These are phyloP conservation scores for Bryoglossum gracile DNA, from an alignment of 495 filamentous ascomycete species.

Conservation along the genomic window DNA sequence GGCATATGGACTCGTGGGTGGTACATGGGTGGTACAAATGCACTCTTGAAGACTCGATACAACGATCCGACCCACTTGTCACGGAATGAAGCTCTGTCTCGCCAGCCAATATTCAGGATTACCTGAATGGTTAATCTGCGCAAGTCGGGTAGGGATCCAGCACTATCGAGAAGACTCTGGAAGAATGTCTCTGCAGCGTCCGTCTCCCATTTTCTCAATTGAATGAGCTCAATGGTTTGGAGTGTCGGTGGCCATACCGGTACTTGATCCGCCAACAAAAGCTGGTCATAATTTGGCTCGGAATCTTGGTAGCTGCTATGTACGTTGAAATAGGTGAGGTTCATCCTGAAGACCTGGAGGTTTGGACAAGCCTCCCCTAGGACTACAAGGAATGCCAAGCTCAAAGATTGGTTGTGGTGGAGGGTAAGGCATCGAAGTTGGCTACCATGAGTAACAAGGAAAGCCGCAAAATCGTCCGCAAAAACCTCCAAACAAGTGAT, in stretches of 20 bases:
- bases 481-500: slow-evolving; percentile 66
- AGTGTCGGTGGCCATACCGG: slow-evolving; percentile 71
- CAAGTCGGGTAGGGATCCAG: slow-evolving; percentile 52
- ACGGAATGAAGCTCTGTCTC: slow-evolving; percentile 65
- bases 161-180: slow-evolving; percentile 62
- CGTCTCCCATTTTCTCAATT: slow-evolving; percentile 64
- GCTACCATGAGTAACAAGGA: slow-evolving; percentile 54
- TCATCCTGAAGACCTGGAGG: slow-evolving; percentile 62
- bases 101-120: slow-evolving; percentile 67
- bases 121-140: slow-evolving; percentile 61
- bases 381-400: slow-evolving; percentile 57
- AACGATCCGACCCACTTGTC: slow-evolving; percentile 63
- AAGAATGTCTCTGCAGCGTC: slow-evolving; percentile 66
- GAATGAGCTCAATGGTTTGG: slow-evolving; percentile 59
- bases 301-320: slow-evolving; percentile 52
- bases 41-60: slow-evolving; percentile 56
- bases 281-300: slow-evolving; percentile 58
- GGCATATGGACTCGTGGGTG: neutral
- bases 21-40: slow-evolving; percentile 17
- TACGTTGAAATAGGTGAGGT: slow-evolving; percentile 59
- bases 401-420: slow-evolving; percentile 70
- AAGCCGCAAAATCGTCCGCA: slow-evolving; percentile 48
- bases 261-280: slow-evolving; percentile 51
- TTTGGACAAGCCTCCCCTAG: slow-evolving; percentile 57
- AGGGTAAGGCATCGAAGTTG: slow-evolving; percentile 57